Conservation (phyloP, 371 early-diverging fungal genomes). For the Mortierella sp. region DNA sequence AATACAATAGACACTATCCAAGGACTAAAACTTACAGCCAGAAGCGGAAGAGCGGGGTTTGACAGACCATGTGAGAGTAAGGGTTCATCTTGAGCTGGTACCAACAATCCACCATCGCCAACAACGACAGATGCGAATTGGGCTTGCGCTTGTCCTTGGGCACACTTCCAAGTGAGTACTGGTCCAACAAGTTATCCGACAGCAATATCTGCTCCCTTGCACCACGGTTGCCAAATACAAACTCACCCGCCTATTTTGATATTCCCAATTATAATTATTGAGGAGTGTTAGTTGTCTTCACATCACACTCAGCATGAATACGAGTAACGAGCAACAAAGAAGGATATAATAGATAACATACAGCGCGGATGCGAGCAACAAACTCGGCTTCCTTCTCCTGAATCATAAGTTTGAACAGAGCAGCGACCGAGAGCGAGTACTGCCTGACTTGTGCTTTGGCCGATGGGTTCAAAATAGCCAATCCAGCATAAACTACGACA, state of each 20-base stretch:
- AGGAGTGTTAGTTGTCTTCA: neutral
- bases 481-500: slow-evolving; percentile 64
- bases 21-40: slow-evolving; percentile 76
- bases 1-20: neutral
- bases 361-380: slow-evolving; percentile 69
- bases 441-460: slow-evolving; percentile 90
- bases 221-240: slow-evolving; percentile 86
- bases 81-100: slow-evolving; percentile 86
- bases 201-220: slow-evolving; percentile 79
- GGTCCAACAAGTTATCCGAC: slow-evolving; percentile 86
- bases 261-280: neutral
- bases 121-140: slow-evolving; percentile 93
- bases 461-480: slow-evolving; percentile 95
- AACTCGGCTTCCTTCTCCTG: slow-evolving; percentile 89
- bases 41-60: slow-evolving; percentile 95
- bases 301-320: neutral
- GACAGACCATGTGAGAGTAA: slow-evolving; percentile 95
- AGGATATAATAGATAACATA: slow-evolving; percentile 8
- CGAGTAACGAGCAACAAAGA: neutral
- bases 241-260: slow-evolving; percentile 76
- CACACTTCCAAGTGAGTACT: slow-evolving; percentile 90
- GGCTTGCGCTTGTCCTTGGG: slow-evolving; percentile 83
- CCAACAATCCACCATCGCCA: slow-evolving; percentile 98
- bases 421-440: slow-evolving; percentile 90
- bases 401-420: slow-evolving; percentile 95